Evolutionary conservation across 2,329 filamentous ascomycete species (phyloP).

Genomic region (Capronia epimyces): DNA sequence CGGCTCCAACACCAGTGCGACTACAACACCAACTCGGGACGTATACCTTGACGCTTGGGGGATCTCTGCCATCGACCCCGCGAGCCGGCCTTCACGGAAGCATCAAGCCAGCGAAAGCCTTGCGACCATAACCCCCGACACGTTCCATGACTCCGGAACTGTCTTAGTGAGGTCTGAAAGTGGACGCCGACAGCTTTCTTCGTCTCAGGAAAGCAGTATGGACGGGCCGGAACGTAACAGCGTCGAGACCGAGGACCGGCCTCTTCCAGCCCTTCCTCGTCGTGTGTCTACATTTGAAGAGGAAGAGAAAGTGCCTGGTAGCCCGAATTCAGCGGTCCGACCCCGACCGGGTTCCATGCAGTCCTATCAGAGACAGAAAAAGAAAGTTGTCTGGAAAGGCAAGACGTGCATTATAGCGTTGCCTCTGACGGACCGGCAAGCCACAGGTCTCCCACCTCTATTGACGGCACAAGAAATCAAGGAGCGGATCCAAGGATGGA

Average conservation of each 20-base stretch:
- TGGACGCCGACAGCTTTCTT: constrained; percentile 4
- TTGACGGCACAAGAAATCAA: constrained; percentile 39
- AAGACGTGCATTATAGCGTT: constrained; percentile 68
- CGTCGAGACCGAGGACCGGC: constrained; percentile 4
- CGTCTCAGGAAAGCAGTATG: constrained; percentile 9
- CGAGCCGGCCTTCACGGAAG: neutral
- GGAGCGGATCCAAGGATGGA: constrained; percentile 38
- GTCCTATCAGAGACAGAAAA: constrained; percentile 48
- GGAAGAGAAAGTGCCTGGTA: constrained; percentile 9
- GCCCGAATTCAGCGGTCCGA: constrained; percentile 33
- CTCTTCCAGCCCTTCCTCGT: constrained; percentile 7
- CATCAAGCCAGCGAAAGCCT: constrained; percentile 22
- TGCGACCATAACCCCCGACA: constrained; percentile 27
- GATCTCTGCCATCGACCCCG: constrained; percentile 7
- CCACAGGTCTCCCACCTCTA: constrained; percentile 42
- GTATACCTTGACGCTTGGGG: constrained; percentile 22
- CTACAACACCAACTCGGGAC: constrained; percentile 21
- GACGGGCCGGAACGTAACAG: constrained; percentile 6
- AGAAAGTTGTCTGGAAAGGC: constrained; percentile 68
- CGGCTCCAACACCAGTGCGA: constrained; percentile 67
- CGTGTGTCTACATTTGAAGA: constrained; percentile 5
- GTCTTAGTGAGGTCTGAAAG: constrained; percentile 7
- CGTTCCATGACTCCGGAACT: constrained; percentile 25
- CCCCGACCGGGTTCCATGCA: constrained; percentile 44
- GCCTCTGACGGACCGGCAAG: constrained; percentile 62